Evolutionary conservation across 352 stramenopile species (phyloP), one percentile per base, ranked within the genome.

Genomic region (Pythium brachiatum): DNA sequence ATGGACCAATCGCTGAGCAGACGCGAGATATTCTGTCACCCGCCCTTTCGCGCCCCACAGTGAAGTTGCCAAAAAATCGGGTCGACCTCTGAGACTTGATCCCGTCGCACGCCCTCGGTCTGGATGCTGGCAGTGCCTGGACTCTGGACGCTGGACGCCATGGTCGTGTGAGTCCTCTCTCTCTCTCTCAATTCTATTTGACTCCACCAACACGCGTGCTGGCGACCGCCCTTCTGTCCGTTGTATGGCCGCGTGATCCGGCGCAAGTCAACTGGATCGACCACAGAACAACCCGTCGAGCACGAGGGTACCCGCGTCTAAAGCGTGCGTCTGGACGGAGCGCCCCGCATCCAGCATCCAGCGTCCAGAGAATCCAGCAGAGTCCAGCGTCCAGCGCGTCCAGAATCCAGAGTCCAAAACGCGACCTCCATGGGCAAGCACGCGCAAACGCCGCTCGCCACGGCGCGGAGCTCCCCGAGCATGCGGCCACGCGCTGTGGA

Each of bases 21-120:
- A 5, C 8, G 34, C 3, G 34, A 41, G 9, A 18, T 41, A 41
- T 41, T 41, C 34, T 41, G 34, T 41, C 9, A 41, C 34, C 34
- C 34, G 34, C 34, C 9, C 3, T 41, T 41, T 41, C 34, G 15
- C 34, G 3, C 34, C 13, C 15, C 11, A 41, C 15, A 41, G 34
- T 41, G 9, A 41, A 56, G 5, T 23, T 52, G 20, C 26, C 27
- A 46, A 25, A 46, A 54, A 41, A 29, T 56, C 18, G 9, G 7
- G 29, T 8, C 2, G 48, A 16, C 59, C 51, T 65, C 26, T 53
- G 50, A 65, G 50, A 65, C 36, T 65, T 65, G 26, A 65, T 65
- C 21, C n/a, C 32, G 13, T 55, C 13, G 12, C 23, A 36, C 31
- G 31, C 34, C 34, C 3, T 18, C 34, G 8, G 15, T n/a, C 9